Evolutionary conservation across 768 basidiomycete species (phyloP).

Genomic region (Myochromella boudieri): DNA sequence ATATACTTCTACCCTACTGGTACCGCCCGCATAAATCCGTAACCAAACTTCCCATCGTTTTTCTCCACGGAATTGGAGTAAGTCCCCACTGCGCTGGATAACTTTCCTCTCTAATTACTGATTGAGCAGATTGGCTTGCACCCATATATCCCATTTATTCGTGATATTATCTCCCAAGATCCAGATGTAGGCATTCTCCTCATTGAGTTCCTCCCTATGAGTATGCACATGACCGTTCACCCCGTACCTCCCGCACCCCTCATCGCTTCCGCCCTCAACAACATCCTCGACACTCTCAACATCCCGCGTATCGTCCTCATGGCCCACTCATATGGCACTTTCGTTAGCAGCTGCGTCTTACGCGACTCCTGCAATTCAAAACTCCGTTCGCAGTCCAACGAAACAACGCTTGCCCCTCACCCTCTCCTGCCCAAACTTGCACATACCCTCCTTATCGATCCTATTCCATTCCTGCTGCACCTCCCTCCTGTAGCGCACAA

Average conservation of each 20-base stretch:
- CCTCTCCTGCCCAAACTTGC: slow-evolving; percentile 34
- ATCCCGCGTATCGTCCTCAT: slow-evolving; percentile 42
- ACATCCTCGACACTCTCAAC: slow-evolving; percentile 43
- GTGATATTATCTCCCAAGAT: slow-evolving; percentile 39
- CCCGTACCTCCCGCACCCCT: slow-evolving; percentile 42
- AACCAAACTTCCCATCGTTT: slow-evolving; percentile 53
- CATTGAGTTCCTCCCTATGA: slow-evolving; percentile 60
- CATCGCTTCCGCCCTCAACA: slow-evolving; percentile 41
- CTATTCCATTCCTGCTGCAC: slow-evolving; percentile 64
- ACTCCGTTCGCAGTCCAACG: slow-evolving; percentile 1
- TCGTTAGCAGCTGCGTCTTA: slow-evolving; percentile 53
- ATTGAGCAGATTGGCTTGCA: slow-evolving; percentile 58
- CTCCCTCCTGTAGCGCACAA: slow-evolving; percentile 62
- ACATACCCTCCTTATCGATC: slow-evolving; percentile 56
- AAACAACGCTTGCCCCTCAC: slow-evolving; percentile 10
- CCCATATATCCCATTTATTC: slow-evolving; percentile 54
- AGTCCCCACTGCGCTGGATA: slow-evolving; percentile 15
- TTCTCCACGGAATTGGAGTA: slow-evolving; percentile 72
- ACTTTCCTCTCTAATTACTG: not conserved
- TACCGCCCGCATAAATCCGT: slow-evolving; percentile 43
- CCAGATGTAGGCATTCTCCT: slow-evolving; percentile 58
- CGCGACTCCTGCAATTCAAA: slow-evolving; percentile 28
- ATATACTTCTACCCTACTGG: slow-evolving; percentile 35
- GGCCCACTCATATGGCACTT: slow-evolving; percentile 66
- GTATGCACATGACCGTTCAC: slow-evolving; percentile 53